Percentiles rank a stretch among this genome's conserved stretches.
Conservation (phyloP, 805 yeast species). For the Sugiyamaella qingdaonensis region DNA sequence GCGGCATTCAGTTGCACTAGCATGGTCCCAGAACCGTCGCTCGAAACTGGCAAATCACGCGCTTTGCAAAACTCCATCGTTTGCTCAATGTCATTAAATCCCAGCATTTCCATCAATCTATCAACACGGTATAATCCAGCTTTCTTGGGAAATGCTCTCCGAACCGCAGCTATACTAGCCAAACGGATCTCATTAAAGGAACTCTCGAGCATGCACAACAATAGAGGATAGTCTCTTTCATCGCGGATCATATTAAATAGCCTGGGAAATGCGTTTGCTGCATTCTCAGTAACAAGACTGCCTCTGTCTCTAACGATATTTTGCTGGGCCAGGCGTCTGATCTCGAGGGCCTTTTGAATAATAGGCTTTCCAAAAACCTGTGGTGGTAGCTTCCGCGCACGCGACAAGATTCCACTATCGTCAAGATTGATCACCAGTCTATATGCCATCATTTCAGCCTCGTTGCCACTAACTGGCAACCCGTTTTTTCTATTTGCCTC, state of each 20-base stretch:
- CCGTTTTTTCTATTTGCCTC: conserved; percentile 71
- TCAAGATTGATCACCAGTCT: conserved; percentile 71
- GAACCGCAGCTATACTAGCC: conserved; percentile 63
- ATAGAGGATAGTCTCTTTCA: conserved; percentile 54
- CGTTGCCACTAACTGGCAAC: conserved; percentile 48
- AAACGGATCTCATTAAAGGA: conserved; percentile 77
- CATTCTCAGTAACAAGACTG: conserved; percentile 54
- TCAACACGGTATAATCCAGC: conserved; percentile 59
- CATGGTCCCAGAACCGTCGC: conserved; percentile 33
- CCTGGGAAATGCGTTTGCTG: conserved; percentile 53
- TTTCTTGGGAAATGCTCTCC: conserved; percentile 62
- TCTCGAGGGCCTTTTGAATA: conserved; percentile 67
- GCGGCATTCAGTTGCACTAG: conserved; percentile 44
- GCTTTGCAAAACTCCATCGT: conserved; percentile 55
- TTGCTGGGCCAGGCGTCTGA: conserved; percentile 64
- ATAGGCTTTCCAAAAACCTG: conserved; percentile 48
- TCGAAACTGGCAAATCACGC: conserved; percentile 50
- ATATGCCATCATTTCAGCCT: conserved; percentile 91
- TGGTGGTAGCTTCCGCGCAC: conserved; percentile 62
- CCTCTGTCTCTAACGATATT: conserved; percentile 39
- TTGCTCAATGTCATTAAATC: conserved; percentile 61
- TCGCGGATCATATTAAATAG: conserved; percentile 58
- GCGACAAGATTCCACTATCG: conserved; percentile 82
- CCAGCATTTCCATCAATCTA: conserved; percentile 48
- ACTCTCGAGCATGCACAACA: conserved; percentile 66